phyloP scores from a whole-genome alignment of 768 basidiomycete species.

The Coprinopsis marcescibilis region DNA sequence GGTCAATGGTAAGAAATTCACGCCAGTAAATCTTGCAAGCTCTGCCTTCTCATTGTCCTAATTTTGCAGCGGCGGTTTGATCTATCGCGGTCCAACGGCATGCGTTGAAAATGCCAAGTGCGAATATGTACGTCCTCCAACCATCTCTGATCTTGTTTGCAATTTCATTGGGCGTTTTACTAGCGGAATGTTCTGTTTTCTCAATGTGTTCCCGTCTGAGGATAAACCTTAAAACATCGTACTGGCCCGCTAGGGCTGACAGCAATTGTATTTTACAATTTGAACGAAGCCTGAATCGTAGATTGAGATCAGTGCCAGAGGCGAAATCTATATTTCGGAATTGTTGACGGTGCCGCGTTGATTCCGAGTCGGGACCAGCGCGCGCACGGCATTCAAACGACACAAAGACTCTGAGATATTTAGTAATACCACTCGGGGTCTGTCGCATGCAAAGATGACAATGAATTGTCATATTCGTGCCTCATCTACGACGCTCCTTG shows the following conservation, averaged over 20 bases:
- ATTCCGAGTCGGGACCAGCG: no score
- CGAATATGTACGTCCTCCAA: not conserved
- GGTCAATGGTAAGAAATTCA: constrained; percentile 1
- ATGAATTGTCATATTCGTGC: no score
- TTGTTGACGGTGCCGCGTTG: no score
- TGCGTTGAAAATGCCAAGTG: not conserved
- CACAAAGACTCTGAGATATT: no score
- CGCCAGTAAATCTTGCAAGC: not conserved
- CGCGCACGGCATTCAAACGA: no score
- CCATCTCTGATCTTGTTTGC: not conserved
- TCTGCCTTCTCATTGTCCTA: not conserved
- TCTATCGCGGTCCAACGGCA: not conserved
- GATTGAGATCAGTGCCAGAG: no score
- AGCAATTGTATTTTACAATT: not conserved
- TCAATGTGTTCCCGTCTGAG: not conserved
- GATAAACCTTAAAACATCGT: not conserved
- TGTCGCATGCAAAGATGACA: no score
- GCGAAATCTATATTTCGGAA: no score
- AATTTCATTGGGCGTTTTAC: not conserved
- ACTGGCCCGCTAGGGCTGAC: not conserved
- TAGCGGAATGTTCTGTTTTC: not conserved
- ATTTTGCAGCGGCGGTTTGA: not conserved
- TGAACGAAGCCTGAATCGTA: no score
- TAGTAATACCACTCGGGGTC: no score
- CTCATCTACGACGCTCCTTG: no score